Evolutionary conservation across 768 basidiomycete genomes (phyloP).

Genomic region (Coprinopsis sp.): DNA sequence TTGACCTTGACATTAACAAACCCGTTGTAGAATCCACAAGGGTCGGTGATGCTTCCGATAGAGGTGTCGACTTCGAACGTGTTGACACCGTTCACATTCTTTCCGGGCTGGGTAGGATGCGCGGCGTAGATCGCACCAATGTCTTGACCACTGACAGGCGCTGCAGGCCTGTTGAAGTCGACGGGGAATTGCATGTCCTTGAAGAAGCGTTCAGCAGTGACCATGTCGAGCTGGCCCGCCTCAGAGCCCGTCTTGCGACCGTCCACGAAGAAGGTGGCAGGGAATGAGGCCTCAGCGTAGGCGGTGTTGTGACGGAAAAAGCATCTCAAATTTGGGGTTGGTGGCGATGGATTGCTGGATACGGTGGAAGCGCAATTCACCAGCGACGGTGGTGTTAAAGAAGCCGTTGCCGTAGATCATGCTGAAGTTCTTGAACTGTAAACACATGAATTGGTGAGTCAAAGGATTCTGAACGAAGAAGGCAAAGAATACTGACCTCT

Average conservation of each 20-base stretch:
- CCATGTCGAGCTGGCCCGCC: slow-evolving; percentile 11
- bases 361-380: slow-evolving; percentile 12
- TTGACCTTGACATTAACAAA: slow-evolving; percentile 15
- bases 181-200: slow-evolving; percentile 10
- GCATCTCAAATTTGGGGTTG: slow-evolving; percentile 16
- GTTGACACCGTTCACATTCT: slow-evolving; percentile 12
- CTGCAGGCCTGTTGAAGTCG: slow-evolving; percentile 12
- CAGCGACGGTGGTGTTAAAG: slow-evolving; percentile 15
- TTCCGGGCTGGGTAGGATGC: slow-evolving; percentile 15
- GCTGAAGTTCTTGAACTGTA: slow-evolving; percentile 14
- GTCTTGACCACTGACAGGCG: slow-evolving; percentile 1
- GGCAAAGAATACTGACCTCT: slow-evolving; percentile 4
- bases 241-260: slow-evolving; percentile 9
- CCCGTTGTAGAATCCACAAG: slow-evolving; percentile 14
- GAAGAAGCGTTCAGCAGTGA: slow-evolving; percentile 15
- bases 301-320: slow-evolving; percentile 13
- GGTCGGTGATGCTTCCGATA: slow-evolving; percentile 4
- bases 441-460: neutral
- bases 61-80: slow-evolving; percentile 11
- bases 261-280: slow-evolving; percentile 14
- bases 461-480: neutral
- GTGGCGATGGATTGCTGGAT: slow-evolving; percentile 15
- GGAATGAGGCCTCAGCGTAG: slow-evolving; percentile 14
- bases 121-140: neutral
- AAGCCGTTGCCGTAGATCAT: slow-evolving; percentile 14